Conservation (phyloP, 1,139 yeast species). For the Taphrina pruni region DNA sequence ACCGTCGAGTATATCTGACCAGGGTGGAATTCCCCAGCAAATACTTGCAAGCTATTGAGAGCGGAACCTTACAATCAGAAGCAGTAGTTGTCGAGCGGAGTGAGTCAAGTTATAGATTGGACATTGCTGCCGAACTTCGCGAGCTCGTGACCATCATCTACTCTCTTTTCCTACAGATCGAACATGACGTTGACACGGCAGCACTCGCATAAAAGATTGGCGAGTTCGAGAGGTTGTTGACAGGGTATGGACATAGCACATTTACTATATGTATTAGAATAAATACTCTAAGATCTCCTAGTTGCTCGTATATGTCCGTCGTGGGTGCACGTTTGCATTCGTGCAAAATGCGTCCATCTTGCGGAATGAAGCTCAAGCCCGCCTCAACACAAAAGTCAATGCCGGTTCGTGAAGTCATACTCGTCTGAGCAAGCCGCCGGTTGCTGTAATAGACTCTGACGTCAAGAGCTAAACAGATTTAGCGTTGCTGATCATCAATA, state of each 20-base stretch:
- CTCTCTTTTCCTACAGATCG: slow-evolving; percentile 1
- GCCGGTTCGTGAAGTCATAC: no score
- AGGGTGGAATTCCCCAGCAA: not conserved
- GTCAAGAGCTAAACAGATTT: no score
- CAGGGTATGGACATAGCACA: not conserved
- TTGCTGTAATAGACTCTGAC: no score
- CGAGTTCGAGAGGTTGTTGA: not conserved
- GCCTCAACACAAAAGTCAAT: no score
- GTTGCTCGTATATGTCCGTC: no score
- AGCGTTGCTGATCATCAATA: no score
- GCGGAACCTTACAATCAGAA: slow-evolving; percentile 1
- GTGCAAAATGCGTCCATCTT: no score
- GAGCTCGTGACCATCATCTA: slow-evolving; percentile 9
- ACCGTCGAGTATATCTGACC: slow-evolving; percentile 8
- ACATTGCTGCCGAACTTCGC: not conserved
- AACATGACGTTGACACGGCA: slow-evolving; percentile 4
- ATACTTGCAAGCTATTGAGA: slow-evolving; percentile 1
- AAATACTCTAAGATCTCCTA: no score
- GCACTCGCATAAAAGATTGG: not conserved
- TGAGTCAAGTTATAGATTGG: slow-evolving; percentile 10
- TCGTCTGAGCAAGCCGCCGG: no score
- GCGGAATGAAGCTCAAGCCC: no score
- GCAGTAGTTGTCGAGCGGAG: slow-evolving; percentile 13
- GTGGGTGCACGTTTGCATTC: no score
- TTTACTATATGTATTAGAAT: no score